Conservation (phyloP, 768 basidiomycete species). For the Lactarius sanguifluus region DNA sequence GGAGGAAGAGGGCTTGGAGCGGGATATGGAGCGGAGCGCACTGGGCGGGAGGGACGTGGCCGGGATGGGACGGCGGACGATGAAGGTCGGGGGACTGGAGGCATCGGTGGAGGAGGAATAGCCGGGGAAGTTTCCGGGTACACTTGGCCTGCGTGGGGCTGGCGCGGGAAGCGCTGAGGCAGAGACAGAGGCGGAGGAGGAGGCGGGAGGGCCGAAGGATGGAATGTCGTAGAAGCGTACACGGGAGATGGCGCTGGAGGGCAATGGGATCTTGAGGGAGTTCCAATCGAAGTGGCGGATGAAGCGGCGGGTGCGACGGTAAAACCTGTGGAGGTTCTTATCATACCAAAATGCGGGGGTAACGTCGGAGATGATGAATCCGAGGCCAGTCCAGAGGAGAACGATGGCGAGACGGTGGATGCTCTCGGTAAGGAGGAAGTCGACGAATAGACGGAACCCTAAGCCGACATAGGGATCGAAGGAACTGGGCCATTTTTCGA, state of each 20-base stretch:
- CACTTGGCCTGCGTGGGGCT: slow-evolving; percentile 14
- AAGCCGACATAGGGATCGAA: slow-evolving; percentile 70
- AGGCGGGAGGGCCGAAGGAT: not conserved
- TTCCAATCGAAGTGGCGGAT: slow-evolving; percentile 26
- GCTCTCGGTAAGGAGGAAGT: slow-evolving; percentile 65
- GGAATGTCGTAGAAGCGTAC: slow-evolving; percentile 28
- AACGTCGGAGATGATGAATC: slow-evolving; percentile 54
- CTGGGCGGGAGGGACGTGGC: slow-evolving; percentile 26
- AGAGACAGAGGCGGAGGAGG: not conserved
- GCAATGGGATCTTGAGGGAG: slow-evolving; percentile 29
- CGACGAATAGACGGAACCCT: slow-evolving; percentile 67
- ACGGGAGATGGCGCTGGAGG: slow-evolving; percentile 31
- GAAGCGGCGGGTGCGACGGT: slow-evolving; percentile 32
- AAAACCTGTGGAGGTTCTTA: slow-evolving; percentile 35
- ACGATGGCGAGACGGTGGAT: slow-evolving; percentile 48
- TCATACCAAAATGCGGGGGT: slow-evolving; percentile 49
- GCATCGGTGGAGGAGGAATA: slow-evolving; percentile 21
- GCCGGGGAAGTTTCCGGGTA: slow-evolving; percentile 25
- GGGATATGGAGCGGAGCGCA: slow-evolving; percentile 22
- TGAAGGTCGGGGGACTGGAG: not conserved
- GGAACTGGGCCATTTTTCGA: slow-evolving; percentile 62
- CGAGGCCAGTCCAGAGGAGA: slow-evolving; percentile 52
- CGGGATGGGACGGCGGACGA: slow-evolving; percentile 19
- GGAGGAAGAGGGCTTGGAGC: slow-evolving; percentile 24
- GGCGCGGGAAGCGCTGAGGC: not conserved